phyloP scores from a whole-genome alignment of 2,329 filamentous ascomycete species.

The Incumbomyces delicatus region DNA sequence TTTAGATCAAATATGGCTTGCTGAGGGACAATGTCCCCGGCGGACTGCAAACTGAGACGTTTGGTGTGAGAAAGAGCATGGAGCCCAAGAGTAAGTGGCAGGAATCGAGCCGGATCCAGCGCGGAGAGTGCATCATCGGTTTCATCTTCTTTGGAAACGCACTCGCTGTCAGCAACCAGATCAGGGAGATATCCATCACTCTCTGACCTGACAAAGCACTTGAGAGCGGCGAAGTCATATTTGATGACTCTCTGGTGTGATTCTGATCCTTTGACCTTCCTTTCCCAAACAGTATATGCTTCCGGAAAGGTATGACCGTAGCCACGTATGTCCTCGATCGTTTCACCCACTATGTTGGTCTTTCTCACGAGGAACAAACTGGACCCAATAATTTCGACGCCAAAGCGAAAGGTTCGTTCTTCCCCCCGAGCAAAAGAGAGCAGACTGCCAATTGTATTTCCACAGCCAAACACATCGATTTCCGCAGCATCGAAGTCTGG shows the following conservation, averaged over 20 bases:
- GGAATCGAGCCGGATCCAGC: too few species aligned
- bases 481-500: slow-evolving; percentile 25
- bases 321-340: slow-evolving; percentile 46
- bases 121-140: background rate
- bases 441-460: slow-evolving; percentile 35
- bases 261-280: slow-evolving; percentile 42
- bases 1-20: slow-evolving; percentile 1
- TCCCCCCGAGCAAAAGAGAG: slow-evolving; percentile 40
- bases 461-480: slow-evolving; percentile 51
- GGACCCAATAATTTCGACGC: slow-evolving; percentile 45
- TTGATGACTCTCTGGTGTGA: slow-evolving; percentile 54
- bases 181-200: slow-evolving; percentile 45
- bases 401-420: slow-evolving; percentile 47
- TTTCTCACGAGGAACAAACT: slow-evolving; percentile 55
- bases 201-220: slow-evolving; percentile 47
- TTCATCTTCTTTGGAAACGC: background rate
- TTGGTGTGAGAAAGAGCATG: background rate
- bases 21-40: slow-evolving; percentile 1
- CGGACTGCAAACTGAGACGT: background rate
- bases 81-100: background rate
- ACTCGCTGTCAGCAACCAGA: background rate
- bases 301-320: slow-evolving; percentile 60
- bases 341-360: slow-evolving; percentile 50
- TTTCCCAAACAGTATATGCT: slow-evolving; percentile 54
- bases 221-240: slow-evolving; percentile 48